Evolutionary conservation across 768 basidiomycete genomes (phyloP), one percentile per base, ranked within the genome.

Genomic region (Podaxis mareebaensis): DNA sequence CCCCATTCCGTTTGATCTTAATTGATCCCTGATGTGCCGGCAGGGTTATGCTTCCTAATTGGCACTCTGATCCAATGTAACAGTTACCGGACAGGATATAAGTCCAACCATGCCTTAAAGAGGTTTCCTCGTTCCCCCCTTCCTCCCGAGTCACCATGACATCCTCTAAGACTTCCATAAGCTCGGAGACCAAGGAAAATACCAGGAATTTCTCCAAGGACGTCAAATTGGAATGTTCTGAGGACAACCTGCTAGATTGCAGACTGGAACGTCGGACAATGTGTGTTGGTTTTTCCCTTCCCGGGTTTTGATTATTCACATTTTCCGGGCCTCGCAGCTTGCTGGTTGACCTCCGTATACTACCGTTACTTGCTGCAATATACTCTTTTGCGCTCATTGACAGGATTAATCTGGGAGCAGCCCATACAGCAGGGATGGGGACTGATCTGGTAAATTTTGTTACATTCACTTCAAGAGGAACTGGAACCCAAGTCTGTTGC

Each of bases 351-450:
- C 68, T 73, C 64, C 71, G 76, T 26, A 68, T 77, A 65, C 67
- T 78, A n/a, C 77, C 76, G 24, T 60, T 78, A 28, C 69, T 77
- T 3, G 76, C 76, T 33, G 49, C 75, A 22, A 58, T 77, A n/a
- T 77, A 77, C 57, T 71, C 77, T 39, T 63, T 76, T 17, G 74
- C 77, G 1, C 66, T 76, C 28, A 76, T 77, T 53, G 76, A 78
- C 54, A 68, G 76, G 42, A 70, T 71, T 38, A 78, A 78, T 54
- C 68, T 78, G 24, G 74, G 73, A 4, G 68, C 75, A 20, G 77
- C 77, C 20, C 68, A 75, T 8, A 73, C 74, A 30, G 73, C 76
- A 33, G 78, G 78, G 15, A 77, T 79, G 78, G 73, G 71, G 30
- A 56, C 61, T 59, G 77, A 78, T 59, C 61, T 77, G 58, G 78